These are phyloP conservation scores for Skeletonema costatum DNA, from an alignment of 108 stramenopile genomes.

Conservation along the genomic window DNA sequence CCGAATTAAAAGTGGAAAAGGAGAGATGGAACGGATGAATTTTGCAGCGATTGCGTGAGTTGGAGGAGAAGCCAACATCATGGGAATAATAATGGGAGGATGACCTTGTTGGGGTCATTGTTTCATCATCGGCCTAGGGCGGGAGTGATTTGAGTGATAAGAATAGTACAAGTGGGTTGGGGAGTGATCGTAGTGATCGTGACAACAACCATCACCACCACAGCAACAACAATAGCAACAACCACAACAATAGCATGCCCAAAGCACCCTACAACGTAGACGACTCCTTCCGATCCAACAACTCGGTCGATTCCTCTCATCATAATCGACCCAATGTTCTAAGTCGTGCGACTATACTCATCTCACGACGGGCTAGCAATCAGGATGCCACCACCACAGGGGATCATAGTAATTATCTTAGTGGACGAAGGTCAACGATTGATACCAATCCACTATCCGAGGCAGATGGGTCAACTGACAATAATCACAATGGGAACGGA, in stretches of 20 bases:
- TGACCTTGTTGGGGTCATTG: not conserved
- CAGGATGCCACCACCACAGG: not conserved
- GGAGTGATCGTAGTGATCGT: not conserved
- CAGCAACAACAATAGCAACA: not conserved
- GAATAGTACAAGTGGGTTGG: not conserved
- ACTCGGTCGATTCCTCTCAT: not conserved
- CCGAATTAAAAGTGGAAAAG: constrained; percentile 7
- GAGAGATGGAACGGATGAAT: constrained; percentile 1
- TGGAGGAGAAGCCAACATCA: not conserved
- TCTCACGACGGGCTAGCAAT: not conserved
- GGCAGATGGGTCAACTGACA: constrained; percentile 3
- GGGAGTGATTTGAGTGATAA: not conserved
- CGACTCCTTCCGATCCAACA: not conserved
- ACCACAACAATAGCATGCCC: not conserved
- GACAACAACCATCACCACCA: not conserved
- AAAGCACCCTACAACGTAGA: not conserved
- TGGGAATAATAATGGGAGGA: not conserved
- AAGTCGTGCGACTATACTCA: not conserved
- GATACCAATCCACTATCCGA: not conserved
- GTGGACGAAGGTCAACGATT: not conserved
- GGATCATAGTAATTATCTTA: not conserved
- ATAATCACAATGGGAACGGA: not conserved
- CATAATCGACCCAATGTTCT: not conserved
- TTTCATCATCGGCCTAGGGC: not conserved
- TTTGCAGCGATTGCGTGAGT: not conserved